Evolutionary conservation across 345 rosid genomes (phyloP).

Genomic region (Corymbia maculata): DNA sequence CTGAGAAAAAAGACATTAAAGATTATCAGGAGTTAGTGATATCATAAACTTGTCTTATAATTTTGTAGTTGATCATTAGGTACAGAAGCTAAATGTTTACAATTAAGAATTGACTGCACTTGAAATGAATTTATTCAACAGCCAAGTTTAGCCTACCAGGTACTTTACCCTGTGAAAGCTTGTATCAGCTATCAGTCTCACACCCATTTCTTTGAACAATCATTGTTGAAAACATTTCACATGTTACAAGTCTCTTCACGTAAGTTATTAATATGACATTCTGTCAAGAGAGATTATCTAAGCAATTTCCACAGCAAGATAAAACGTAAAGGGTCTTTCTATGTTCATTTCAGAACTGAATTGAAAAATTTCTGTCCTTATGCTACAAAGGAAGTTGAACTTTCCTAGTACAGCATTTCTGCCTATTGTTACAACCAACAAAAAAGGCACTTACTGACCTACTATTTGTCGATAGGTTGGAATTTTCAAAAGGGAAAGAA

Average conservation of each 20-base stretch:
- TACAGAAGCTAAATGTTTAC: neutral
- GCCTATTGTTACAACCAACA: neutral
- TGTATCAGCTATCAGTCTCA: neutral
- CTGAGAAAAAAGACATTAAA: neutral
- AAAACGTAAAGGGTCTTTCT: neutral
- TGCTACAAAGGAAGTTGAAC: neutral
- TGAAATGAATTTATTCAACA: neutral
- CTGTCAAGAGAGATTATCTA: neutral
- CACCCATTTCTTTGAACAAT: neutral
- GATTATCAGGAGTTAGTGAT: neutral
- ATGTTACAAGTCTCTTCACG: neutral
- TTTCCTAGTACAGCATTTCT: neutral
- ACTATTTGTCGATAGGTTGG: neutral
- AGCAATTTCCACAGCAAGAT: neutral
- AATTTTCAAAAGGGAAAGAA: neutral
- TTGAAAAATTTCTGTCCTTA: neutral
- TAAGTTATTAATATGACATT: neutral
- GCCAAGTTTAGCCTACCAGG: neutral
- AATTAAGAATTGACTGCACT: neutral
- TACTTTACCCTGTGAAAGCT: neutral
- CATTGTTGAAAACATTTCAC: neutral
- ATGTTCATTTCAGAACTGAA: neutral
- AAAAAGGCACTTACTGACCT: neutral
- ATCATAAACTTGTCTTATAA: neutral
- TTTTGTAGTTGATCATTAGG: neutral